Base-by-base conservation (phyloP, 2,329 filamentous ascomycete species). In the Neofusicoccum laricinum region DNA sequence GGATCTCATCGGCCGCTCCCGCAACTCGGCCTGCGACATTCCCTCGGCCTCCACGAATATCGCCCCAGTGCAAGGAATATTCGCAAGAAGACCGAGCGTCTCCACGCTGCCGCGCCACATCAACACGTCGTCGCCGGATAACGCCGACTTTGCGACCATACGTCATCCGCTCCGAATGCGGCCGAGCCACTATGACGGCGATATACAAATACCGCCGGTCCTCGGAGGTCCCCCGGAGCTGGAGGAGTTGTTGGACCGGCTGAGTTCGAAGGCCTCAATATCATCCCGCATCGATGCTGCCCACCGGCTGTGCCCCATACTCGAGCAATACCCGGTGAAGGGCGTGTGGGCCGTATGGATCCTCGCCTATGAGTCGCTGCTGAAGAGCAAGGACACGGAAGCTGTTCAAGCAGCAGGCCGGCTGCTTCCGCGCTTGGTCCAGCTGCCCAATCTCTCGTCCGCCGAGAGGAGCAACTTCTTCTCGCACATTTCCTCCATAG, bases 401-500 rank as follows among this genome's bases (percentile, higher is more conserved):
- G 74, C 74, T 8, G 71, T 72, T 12, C 68, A 72, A 17, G 72
- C 70, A 21, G 77, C 73, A 2, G 77, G 74, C 67, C 71, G 65
- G 61, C 71, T 79, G 1, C 71, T 79, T 41, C 68, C 69, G 40
- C 68, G 70, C 65, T 77, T 75, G 53, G 75, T 72, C 2, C 68
- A 71, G 12, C 67, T 74, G n/a, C 67, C 72, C 25, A 71, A 75
- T 34, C 67, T 79, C 53, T 72, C 70, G 5, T 66, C 73, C 2
- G 68, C 75, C 43, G 77, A 78, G 68, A 74, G 76, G 67, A 73
- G 69, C 61, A 67, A 75, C 67, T 75, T 78, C 69, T 79, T 78
- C 66, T 71, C 75, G 30, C 74, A 74, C 3, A 74, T 75, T 2
- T 70, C 68, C 12, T 63, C 70, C 40, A 71, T 70, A 64, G 69